Evolutionary conservation across 2,329 filamentous ascomycete genomes (phyloP), one percentile per base, ranked within the genome.

Genomic region (Eutypella sp.): DNA sequence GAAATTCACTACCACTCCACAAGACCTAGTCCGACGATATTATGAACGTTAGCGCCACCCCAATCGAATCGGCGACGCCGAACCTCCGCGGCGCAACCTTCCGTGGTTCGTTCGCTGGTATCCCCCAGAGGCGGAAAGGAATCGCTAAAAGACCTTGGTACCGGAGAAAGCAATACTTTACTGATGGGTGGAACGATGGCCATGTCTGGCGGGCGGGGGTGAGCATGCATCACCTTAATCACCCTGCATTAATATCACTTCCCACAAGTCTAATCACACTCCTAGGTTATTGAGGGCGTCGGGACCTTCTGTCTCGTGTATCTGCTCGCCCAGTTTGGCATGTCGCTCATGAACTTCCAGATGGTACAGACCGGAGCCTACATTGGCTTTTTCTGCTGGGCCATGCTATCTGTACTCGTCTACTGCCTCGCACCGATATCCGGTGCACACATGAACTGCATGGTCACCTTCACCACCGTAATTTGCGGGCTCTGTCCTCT

Each of bases 381-480:
- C 42, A 59, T 66, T 15, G 64, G 66, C 13, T 57, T 74, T 31
- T 62, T 63, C 46, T 75, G 67, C 47, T 56, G 63, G 10, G 50
- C 70, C 19, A 51, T 73, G 40, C 58, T 76, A 15, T 59, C 73
- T 1, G 54, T 75, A 1, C 72, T 78, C 53, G 75, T 79, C 40
- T 76, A 71, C 51, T 69, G 68, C 8, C 70, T 72, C 13, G 70
- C 67, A 4, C 69, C 74, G 0, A 69, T 71, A 0, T 73, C 70
- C 3, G 74, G 76, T 33, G 75, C 71, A 1, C 76, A 79, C 53
- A 58, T 79, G 45, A 79, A 76, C 51, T 75, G 75, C 2, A 60
- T 72, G 25, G 76, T 80, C 48, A 78, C 75, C 0, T 68, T 79
- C 40, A 67, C 72, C 3, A 76, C 75, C 2, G 72, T 80, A 47